Evolutionary conservation across 2,329 filamentous ascomycete genomes (phyloP).

Genomic region (Teratosphaeria epicoccoides): DNA sequence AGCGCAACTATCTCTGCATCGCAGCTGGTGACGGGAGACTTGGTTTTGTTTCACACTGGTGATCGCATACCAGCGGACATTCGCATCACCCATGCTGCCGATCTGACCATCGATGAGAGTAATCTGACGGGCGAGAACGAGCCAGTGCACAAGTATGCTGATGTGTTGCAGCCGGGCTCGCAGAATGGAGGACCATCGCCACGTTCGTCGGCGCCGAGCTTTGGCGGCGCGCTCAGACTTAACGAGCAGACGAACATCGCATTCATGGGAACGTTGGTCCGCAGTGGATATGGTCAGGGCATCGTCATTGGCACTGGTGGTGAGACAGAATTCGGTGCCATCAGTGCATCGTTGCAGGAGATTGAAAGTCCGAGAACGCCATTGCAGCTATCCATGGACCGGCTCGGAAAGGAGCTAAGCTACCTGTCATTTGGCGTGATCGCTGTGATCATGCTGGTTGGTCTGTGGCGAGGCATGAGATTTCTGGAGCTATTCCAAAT

Average conservation of each 20-base stretch:
- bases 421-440: conserved; percentile 96
- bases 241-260: conserved; percentile 82
- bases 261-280: conserved; percentile 94
- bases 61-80: conserved; percentile 95
- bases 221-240: conserved; percentile 51
- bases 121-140: conserved; percentile 96
- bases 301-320: conserved; percentile 95
- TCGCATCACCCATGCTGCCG: conserved; percentile 78
- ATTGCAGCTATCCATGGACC: conserved; percentile 91
- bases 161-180: conserved; percentile 39
- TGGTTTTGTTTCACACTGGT: conserved; percentile 89
- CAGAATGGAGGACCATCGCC: conserved; percentile 11
- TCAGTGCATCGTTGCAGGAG: conserved; percentile 84
- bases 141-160: conserved; percentile 67
- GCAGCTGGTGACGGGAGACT: conserved; percentile 80
- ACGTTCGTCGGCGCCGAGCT: conserved; percentile 18
- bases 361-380: conserved; percentile 94
- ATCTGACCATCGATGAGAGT: conserved; percentile 90
- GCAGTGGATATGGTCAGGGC: conserved; percentile 88
- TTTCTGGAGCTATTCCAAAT: conserved; percentile 95
- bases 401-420: conserved; percentile 89
- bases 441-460: conserved; percentile 81
- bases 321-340: conserved; percentile 89
- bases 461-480: conserved; percentile 78
- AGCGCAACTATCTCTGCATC: conserved; percentile 79